Conservation (phyloP, 768 basidiomycete genomes). For the Tulasnella sp. region DNA sequence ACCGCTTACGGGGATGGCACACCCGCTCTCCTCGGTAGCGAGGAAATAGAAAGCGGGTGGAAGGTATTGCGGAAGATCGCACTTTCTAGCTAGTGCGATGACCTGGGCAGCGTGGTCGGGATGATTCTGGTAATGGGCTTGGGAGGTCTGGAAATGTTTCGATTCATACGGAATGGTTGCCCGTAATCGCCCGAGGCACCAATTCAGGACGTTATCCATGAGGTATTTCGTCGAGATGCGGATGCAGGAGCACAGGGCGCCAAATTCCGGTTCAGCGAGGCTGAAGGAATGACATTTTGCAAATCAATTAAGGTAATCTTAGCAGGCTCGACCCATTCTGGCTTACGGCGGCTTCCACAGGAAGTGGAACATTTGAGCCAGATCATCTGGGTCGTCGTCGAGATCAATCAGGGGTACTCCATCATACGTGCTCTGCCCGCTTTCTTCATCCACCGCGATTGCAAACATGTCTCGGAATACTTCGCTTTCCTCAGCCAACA, state of each 20-base stretch:
- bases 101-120: slow-evolving; percentile 1
- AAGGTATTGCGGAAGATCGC: slow-evolving; percentile 5
- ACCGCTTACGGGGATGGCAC: neutral
- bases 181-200: neutral
- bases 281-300: neutral
- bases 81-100: slow-evolving; percentile 1
- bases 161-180: neutral
- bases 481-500: slow-evolving; percentile 13
- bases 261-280: neutral
- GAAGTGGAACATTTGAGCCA: neutral
- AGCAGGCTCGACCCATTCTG: neutral
- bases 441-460: neutral
- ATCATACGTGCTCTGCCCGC: neutral
- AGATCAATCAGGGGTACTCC: slow-evolving; percentile 22
- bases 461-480: slow-evolving; percentile 25
- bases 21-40: neutral
- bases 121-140: neutral
- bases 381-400: slow-evolving; percentile 1
- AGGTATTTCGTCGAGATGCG: neutral
- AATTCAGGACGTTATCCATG: neutral
- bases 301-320: neutral
- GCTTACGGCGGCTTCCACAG: slow-evolving; percentile 6
- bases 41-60: slow-evolving; percentile 21
- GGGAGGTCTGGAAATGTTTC: neutral
- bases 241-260: neutral